These are phyloP conservation scores for Marchantia paleacea DNA, from an alignment of 225 moss, liverwort and hornwort genomes.

Conservation along the genomic window DNA sequence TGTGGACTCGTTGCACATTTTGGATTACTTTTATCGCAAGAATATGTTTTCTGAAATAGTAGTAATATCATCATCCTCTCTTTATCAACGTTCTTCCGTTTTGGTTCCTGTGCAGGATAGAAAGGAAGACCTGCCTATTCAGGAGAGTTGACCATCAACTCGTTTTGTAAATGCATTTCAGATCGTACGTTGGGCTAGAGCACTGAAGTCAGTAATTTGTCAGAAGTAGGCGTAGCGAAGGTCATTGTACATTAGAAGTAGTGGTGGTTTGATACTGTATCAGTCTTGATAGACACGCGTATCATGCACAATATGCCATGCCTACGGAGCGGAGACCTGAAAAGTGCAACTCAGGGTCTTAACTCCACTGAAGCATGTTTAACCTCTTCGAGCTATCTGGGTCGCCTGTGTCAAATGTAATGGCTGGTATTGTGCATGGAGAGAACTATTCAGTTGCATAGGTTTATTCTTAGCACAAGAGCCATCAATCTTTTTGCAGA, in stretches of 20 bases:
- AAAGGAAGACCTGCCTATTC: slow-evolving; percentile 35
- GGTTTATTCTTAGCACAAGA: slow-evolving; percentile 1
- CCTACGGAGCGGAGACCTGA: slow-evolving; percentile 25
- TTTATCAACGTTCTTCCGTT: neutral
- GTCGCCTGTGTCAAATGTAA: neutral
- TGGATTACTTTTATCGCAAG: too few relatives aligned
- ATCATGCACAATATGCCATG: slow-evolving; percentile 41
- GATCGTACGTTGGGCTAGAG: slow-evolving; percentile 54
- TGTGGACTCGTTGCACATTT: too few relatives aligned
- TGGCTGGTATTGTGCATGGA: slow-evolving; percentile 15
- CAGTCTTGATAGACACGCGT: slow-evolving; percentile 42
- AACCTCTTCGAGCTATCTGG: slow-evolving; percentile 5
- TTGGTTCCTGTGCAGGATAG: slow-evolving; percentile 17
- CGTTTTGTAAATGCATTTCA: slow-evolving; percentile 89
- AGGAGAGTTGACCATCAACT: slow-evolving; percentile 53
- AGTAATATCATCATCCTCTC: too few relatives aligned
- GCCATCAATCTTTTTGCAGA: slow-evolving; percentile 7
- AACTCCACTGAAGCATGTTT: slow-evolving; percentile 13
- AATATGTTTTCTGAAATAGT: too few relatives aligned
- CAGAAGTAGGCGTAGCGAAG: slow-evolving; percentile 56
- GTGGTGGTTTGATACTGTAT: slow-evolving; percentile 57
- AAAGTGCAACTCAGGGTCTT: neutral
- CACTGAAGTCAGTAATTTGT: slow-evolving; percentile 40
- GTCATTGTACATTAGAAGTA: slow-evolving; percentile 68
- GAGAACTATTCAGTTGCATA: slow-evolving; percentile 9